Evolutionary conservation across 169 alveolate species (phyloP).

Genomic region (Plasmodium knowlesi): DNA sequence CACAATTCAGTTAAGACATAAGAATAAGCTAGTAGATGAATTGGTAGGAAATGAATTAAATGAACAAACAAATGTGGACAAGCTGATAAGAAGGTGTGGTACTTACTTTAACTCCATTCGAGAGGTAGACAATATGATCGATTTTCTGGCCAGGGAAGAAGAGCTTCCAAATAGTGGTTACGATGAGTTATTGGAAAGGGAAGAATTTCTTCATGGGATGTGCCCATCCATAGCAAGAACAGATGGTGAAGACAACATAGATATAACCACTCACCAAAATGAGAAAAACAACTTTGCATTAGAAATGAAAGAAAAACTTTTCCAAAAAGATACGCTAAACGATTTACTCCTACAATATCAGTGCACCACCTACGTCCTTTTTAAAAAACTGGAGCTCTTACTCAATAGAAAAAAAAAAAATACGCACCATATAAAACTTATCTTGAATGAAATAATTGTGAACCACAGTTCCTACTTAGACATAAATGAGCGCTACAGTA

Average conservation of each 20-base stretch:
- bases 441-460: slow-evolving; percentile 51
- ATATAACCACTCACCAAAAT: not conserved
- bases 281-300: not conserved
- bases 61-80: slow-evolving; percentile 19
- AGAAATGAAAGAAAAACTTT: not conserved
- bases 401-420: slow-evolving; percentile 25
- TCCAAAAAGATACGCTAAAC: slow-evolving; percentile 5
- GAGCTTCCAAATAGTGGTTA: slow-evolving; percentile 2
- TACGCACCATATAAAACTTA: not conserved
- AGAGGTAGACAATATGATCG: slow-evolving; percentile 26
- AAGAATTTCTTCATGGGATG: not conserved
- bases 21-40: slow-evolving; percentile 55
- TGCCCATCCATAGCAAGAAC: not conserved
- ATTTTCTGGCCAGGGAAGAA: slow-evolving; percentile 56
- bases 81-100: slow-evolving; percentile 13
- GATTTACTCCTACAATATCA: slow-evolving; percentile 17
- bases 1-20: slow-evolving; percentile 56
- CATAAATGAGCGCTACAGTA: slow-evolving; percentile 44
- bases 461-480: slow-evolving; percentile 46
- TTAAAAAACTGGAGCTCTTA: slow-evolving; percentile 52
- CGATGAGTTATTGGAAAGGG: not conserved
- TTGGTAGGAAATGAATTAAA: slow-evolving; percentile 61
- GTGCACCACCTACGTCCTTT: slow-evolving; percentile 28
- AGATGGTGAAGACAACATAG: not conserved
- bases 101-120: slow-evolving; percentile 32